A percentile compares a stretch with the other conserved stretches of the same genome.
phyloP scores from a whole-genome alignment of 1,139 yeast genomes.

The Saccharomyces hybrid region DNA sequence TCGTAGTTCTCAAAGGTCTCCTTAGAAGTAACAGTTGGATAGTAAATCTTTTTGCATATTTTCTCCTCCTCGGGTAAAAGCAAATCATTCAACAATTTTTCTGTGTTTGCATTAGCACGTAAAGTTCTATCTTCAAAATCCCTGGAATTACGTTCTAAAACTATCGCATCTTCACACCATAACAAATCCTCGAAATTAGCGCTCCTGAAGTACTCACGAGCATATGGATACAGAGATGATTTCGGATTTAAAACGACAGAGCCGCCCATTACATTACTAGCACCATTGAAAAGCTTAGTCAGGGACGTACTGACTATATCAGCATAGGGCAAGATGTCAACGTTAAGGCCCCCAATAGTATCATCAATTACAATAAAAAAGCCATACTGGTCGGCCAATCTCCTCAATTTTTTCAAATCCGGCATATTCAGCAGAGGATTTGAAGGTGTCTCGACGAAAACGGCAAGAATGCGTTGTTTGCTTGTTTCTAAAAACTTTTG shows the following conservation, averaged over 20 bases:
- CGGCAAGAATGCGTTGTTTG: constrained; percentile 57
- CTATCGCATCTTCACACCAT: constrained; percentile 93
- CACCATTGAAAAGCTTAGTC: constrained; percentile 93
- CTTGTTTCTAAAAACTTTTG: constrained; percentile 48
- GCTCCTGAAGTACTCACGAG: constrained; percentile 47
- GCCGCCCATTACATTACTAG: constrained; percentile 94
- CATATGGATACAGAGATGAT: constrained; percentile 43
- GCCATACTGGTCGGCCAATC: constrained; percentile 57
- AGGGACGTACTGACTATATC: constrained; percentile 86
- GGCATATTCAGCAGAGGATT: constrained; percentile 87
- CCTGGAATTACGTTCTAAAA: constrained; percentile 85
- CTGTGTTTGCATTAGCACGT: constrained; percentile 62
- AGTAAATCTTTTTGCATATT: constrained; percentile 51
- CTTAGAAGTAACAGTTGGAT: constrained; percentile 50
- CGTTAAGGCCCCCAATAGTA: constrained; percentile 84
- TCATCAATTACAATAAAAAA: constrained; percentile 90
- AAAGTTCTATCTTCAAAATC: constrained; percentile 69
- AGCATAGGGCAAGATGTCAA: constrained; percentile 71
- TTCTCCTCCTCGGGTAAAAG: constrained; percentile 37
- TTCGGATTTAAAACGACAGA: constrained; percentile 70
- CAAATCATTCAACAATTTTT: constrained; percentile 40
- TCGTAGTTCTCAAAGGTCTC: constrained; percentile 65
- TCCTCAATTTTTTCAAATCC: constrained; percentile 53
- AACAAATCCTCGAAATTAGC: constrained; percentile 55
- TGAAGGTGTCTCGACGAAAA: constrained; percentile 91